Percentiles rank a stretch among this genome's conserved stretches.
Evolutionary conservation across 768 basidiomycete genomes (phyloP).

Genomic region (Tricholomella constricta): DNA sequence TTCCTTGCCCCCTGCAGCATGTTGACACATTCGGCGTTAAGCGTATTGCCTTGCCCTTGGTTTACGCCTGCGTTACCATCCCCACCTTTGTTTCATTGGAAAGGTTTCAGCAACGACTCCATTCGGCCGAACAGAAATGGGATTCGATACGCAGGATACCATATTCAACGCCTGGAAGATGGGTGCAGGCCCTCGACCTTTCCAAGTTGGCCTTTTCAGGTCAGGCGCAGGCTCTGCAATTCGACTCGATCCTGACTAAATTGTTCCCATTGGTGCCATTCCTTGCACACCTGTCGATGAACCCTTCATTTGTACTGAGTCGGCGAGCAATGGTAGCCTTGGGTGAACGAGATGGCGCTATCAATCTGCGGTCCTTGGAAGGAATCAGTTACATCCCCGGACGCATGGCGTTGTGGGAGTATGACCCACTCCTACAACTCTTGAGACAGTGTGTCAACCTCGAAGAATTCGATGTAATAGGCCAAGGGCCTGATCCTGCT

Average conservation of each 20-base stretch:
- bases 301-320: constrained; percentile 61
- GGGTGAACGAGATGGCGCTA: constrained; percentile 49
- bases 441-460: constrained; percentile 57
- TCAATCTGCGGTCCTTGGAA: constrained; percentile 50
- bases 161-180: constrained; percentile 85
- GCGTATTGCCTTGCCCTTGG: constrained; percentile 67
- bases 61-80: constrained; percentile 60
- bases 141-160: constrained; percentile 87
- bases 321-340: constrained; percentile 57
- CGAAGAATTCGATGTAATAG: constrained; percentile 64
- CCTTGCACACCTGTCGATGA: constrained; percentile 53
- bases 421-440: constrained; percentile 61
- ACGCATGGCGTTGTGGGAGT: constrained; percentile 34
- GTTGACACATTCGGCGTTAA: constrained; percentile 26
- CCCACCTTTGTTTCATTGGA: constrained; percentile 46
- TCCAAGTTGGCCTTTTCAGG: constrained; percentile 49
- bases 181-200: constrained; percentile 78
- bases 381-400: constrained; percentile 55
- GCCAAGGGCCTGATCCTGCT: constrained; percentile 54
- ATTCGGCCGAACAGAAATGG: constrained; percentile 75
- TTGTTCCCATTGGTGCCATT: constrained; percentile 73
- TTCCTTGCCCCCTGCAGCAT: background rate
- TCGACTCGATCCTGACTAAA: constrained; percentile 65
- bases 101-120: constrained; percentile 59
- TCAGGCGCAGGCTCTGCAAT: constrained; percentile 47